These are phyloP conservation scores for Hyaloscypha bicolor DNA, from an alignment of 495 filamentous ascomycete species.

Conservation along the genomic window DNA sequence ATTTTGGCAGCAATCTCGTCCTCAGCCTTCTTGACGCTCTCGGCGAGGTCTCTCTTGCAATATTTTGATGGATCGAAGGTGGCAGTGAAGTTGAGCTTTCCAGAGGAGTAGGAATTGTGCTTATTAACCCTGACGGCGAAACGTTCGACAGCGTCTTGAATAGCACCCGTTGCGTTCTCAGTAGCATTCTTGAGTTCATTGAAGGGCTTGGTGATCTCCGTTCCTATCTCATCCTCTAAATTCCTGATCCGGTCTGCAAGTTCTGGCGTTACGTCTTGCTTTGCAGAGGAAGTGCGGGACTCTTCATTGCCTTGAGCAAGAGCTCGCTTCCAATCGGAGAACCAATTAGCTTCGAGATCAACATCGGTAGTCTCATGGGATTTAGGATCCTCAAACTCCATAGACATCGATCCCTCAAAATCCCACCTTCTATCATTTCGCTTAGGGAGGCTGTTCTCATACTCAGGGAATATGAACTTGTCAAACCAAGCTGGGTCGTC, in stretches of 20 bases:
- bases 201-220: neutral
- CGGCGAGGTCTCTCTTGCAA: neutral
- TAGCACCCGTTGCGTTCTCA: neutral
- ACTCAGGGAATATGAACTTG: neutral
- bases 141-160: neutral
- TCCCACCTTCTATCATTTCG: neutral
- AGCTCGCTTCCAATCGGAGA: no score
- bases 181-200: neutral
- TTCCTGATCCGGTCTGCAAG: neutral
- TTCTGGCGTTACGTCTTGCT: neutral
- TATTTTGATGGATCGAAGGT: neutral
- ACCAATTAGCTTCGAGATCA: no score
- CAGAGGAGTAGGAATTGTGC: neutral
- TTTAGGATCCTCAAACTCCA: no score
- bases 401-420: no score
- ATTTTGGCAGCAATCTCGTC: no score
- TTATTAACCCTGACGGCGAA: neutral
- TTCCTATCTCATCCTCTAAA: neutral
- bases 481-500: neutral
- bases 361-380: no score
- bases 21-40: neutral
- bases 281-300: no score
- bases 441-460: neutral
- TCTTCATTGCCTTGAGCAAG: no score
- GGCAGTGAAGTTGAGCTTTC: neutral